Evolutionary conservation across 2,329 filamentous ascomycete species (phyloP).

Genomic region (Pseudogymnoascus sp.): DNA sequence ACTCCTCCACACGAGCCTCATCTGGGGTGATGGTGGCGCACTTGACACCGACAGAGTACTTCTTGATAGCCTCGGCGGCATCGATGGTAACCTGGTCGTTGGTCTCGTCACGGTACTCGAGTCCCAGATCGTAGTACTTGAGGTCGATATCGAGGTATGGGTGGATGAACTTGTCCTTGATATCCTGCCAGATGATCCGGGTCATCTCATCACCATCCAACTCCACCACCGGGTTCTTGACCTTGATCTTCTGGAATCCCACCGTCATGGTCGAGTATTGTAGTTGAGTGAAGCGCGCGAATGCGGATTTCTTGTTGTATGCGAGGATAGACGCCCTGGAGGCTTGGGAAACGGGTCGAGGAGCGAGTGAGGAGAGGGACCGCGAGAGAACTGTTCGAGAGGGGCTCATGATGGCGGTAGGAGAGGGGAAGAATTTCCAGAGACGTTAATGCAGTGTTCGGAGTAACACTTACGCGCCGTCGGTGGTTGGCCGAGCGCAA

Average conservation of each 20-base stretch:
- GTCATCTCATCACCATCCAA: conserved; percentile 96
- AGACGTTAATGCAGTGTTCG: background rate
- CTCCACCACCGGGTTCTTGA: conserved; percentile 98
- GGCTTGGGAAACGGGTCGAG: conserved; percentile 12
- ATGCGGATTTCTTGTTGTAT: background rate
- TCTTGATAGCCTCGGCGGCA: conserved; percentile 95
- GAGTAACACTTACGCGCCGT: conserved; percentile 3
- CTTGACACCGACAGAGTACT: conserved; percentile 98
- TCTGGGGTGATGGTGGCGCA: conserved; percentile 99
- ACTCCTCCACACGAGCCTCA: conserved; percentile 93
- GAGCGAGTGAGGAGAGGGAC: conserved; percentile 10
- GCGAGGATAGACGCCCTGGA: conserved; percentile 5
- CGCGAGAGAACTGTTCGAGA: conserved; percentile 17
- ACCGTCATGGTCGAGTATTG: conserved; percentile 46
- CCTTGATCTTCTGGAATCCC: conserved; percentile 80
- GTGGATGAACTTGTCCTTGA: conserved; percentile 98
- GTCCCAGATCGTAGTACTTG: conserved; percentile 94
- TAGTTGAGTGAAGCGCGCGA: conserved; percentile 15
- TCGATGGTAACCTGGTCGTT: conserved; percentile 94
- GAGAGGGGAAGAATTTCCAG: conserved; percentile 9
- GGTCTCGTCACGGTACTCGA: conserved; percentile 92
- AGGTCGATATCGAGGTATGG: conserved; percentile 95
- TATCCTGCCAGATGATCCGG: conserved; percentile 96
- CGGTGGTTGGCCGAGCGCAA: background rate
- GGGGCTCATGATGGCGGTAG: conserved; percentile 4